Evolutionary conservation across 106 monocot species (phyloP).

Genomic region (Posidonia australis): DNA sequence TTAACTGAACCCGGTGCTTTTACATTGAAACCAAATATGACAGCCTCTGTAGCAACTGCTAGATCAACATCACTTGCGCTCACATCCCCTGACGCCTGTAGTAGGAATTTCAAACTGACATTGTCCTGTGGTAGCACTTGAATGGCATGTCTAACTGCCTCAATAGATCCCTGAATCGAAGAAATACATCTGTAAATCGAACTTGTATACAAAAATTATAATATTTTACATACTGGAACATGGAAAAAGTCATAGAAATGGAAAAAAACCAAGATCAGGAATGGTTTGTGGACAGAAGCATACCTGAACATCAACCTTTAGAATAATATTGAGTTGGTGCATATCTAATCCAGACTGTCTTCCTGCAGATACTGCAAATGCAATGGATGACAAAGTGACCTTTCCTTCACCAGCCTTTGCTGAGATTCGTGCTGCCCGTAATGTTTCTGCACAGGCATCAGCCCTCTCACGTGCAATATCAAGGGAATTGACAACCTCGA

Average conservation of each 20-base stretch:
- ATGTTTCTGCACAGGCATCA: constrained; percentile 45
- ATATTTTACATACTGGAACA: not conserved
- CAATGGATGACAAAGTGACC: constrained; percentile 81
- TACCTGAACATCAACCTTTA: constrained; percentile 99
- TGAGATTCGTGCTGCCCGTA: constrained; percentile 51
- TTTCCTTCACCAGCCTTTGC: constrained; percentile 81
- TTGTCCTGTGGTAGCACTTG: constrained; percentile 91
- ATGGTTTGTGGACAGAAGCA: not conserved
- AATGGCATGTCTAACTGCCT: constrained; percentile 84
- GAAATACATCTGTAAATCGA: not conserved
- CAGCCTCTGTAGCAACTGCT: constrained; percentile 69
- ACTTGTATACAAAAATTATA: not conserved
- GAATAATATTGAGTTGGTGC: constrained; percentile 85
- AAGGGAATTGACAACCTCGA: constrained; percentile 81
- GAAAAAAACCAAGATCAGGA: not conserved
- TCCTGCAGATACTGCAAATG: constrained; percentile 61
- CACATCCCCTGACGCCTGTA: constrained; percentile 93
- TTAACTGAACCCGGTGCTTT: constrained; percentile 79
- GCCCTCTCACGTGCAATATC: constrained; percentile 77
- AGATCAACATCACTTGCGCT: constrained; percentile 82
- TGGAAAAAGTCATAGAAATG: no score
- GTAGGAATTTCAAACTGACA: constrained; percentile 73
- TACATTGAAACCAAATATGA: constrained; percentile 95
- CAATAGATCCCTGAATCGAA: constrained; percentile 76
- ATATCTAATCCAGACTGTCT: constrained; percentile 67